Evolutionary conservation across 1,284 basidiomycete genomes (phyloP).

Genomic region (Papiliotrema flavescens): DNA sequence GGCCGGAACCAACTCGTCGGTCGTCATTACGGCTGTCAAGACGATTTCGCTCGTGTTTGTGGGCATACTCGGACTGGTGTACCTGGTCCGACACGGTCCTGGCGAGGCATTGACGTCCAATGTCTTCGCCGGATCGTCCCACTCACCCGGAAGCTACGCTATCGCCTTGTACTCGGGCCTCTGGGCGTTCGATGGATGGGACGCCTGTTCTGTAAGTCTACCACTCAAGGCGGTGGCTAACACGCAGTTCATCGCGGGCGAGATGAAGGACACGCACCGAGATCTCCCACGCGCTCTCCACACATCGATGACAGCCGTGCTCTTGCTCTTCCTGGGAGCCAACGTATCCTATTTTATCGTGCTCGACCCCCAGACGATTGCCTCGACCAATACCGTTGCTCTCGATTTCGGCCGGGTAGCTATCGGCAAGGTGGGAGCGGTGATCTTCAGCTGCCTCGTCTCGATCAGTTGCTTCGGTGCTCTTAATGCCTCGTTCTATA

Average conservation of each 20-base stretch:
- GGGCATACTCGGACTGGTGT: conserved; percentile 48
- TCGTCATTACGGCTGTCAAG: conserved; percentile 83
- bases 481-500: conserved; percentile 80
- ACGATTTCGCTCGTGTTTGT: conserved; percentile 50
- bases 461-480: conserved; percentile 93
- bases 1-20: conserved; percentile 73
- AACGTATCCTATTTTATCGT: conserved; percentile 92
- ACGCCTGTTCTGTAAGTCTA: conserved; percentile 44
- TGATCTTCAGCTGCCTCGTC: conserved; percentile 79
- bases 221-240: conserved; percentile 21
- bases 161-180: conserved; percentile 91
- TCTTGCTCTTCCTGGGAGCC: conserved; percentile 72
- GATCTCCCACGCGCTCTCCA: conserved; percentile 90
- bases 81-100: conserved; percentile 38
- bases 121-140: conserved; percentile 71
- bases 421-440: conserved; percentile 79
- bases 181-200: conserved; percentile 94
- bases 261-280: conserved; percentile 77
- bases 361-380: conserved; percentile 65
- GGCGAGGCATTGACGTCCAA: conserved; percentile 46
- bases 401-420: conserved; percentile 87
- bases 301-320: conserved; percentile 64
- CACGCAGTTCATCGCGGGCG: conserved; percentile 77
- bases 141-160: conserved; percentile 78
- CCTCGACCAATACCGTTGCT: conserved; percentile 76